Base-by-base conservation (phyloP, 345 rosid species). In the Lepidium didymum region DNA sequence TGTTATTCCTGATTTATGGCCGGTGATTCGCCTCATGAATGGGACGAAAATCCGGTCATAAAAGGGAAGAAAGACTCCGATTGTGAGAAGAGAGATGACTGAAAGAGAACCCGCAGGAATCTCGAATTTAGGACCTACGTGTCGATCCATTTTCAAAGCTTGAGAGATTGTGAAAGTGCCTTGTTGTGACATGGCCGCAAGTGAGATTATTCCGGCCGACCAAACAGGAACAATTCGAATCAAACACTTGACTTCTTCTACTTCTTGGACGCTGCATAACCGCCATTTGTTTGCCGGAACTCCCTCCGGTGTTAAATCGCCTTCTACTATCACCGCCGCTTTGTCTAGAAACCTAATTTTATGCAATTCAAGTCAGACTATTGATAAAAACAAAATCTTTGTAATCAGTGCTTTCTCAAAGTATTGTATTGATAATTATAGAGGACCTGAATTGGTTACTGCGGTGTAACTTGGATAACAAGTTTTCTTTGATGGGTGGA, bases 41-140 rank as follows among this genome's bases (percentile, higher is more conserved):
- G 94, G 79, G 51, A 91, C 82, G 4, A 91, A 61, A 23, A 89
- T 7, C 3, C 90, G 92, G 71, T 91, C 92, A 68, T 91, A 91
- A 12, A 89, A 6, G 15, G 77, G 77, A 51, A 73, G 72, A 51
- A 66, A 66, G 56, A 73, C 6, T 53, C 67, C 84, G 49, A 87
- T 87, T 16, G 91, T 91, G 60, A 70, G 36, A 68, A 91, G 94
- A 68, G 94, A 84, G 79, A 91, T 89, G 58, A 89, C 90, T 3
- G 90, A 75, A 85, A 91, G 88, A 33, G 96, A 91, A 38, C 84
- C 94, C 1, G 96, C 81, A 0, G 97, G 97, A 42, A 89, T 85
- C 61, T 89, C 73, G 67, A 91, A 85, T 16, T 88, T 75, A 11
- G 67, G 73, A 13, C 85, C 69, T 60, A 91, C 73, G 66, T 82